Percentiles rank a stretch among this genome's conserved stretches.
Evolutionary conservation across 352 stramenopile genomes (phyloP).

Genomic region (Phytophthora aleatoria): DNA sequence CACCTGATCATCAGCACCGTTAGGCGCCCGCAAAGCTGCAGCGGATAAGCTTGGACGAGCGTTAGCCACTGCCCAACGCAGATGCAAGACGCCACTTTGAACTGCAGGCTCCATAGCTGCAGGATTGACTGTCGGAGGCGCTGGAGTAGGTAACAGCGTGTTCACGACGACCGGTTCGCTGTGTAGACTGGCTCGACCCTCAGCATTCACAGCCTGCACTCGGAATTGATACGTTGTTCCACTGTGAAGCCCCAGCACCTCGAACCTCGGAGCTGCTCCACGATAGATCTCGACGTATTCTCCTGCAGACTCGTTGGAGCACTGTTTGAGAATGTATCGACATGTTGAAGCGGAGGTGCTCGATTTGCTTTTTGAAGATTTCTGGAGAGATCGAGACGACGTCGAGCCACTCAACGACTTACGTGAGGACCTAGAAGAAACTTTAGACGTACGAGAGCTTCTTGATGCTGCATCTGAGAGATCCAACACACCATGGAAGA

Average conservation of each 20-base stretch:
- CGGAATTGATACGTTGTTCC: slow-evolving; percentile 90
- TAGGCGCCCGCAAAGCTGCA: slow-evolving; percentile 51
- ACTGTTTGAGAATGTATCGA: slow-evolving; percentile 89
- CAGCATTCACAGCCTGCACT: slow-evolving; percentile 84
- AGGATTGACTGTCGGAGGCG: slow-evolving; percentile 34
- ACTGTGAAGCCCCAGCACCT: slow-evolving; percentile 80
- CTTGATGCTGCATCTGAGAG: slow-evolving; percentile 34
- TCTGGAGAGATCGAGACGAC: slow-evolving; percentile 23
- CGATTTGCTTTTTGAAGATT: slow-evolving; percentile 20
- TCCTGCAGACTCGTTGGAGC: slow-evolving; percentile 72
- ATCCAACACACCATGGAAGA: slow-evolving; percentile 72
- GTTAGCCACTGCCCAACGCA: slow-evolving; percentile 55
- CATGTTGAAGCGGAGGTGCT: slow-evolving; percentile 31
- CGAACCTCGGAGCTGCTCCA: slow-evolving; percentile 65
- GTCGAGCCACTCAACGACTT: slow-evolving; percentile 22
- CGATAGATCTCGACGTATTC: slow-evolving; percentile 90
- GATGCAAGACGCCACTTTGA: slow-evolving; percentile 40
- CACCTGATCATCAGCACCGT: slow-evolving; percentile 59
- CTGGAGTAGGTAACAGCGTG: slow-evolving; percentile 80
- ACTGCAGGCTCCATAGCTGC: slow-evolving; percentile 37
- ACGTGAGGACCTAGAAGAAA: slow-evolving; percentile 16
- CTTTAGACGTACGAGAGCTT: slow-evolving; percentile 22
- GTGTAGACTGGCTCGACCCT: slow-evolving; percentile 69
- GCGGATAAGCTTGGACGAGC: slow-evolving; percentile 55
- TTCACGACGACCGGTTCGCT: slow-evolving; percentile 82